Conservation (phyloP, 2,329 filamentous ascomycete species). For the Furcasterigmium furcatum region DNA sequence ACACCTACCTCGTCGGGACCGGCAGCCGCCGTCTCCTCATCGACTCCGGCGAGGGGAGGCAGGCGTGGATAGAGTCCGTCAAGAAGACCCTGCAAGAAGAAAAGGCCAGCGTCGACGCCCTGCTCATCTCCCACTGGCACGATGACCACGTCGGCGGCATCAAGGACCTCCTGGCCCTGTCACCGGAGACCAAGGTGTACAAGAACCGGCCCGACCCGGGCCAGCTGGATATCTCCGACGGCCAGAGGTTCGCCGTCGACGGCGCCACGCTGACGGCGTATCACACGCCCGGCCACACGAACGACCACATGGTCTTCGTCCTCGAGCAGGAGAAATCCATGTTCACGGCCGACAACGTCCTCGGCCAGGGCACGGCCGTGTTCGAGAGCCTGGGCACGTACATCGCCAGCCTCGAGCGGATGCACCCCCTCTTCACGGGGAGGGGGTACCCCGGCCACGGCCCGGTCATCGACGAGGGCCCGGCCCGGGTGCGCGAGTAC, state of each 20-base stretch:
- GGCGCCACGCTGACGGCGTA: slow-evolving; percentile 67
- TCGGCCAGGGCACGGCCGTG: slow-evolving; percentile 82
- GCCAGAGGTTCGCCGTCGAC: slow-evolving; percentile 51
- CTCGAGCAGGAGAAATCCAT: slow-evolving; percentile 77
- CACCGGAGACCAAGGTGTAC: slow-evolving; percentile 60
- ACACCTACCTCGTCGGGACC: slow-evolving; percentile 87
- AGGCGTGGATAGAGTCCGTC: slow-evolving; percentile 68
- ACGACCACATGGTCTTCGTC: slow-evolving; percentile 77
- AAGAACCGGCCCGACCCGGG: slow-evolving; percentile 58
- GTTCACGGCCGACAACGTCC: slow-evolving; percentile 86
- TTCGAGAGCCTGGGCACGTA: slow-evolving; percentile 76
- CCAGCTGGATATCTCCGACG: slow-evolving; percentile 47
- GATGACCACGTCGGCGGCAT: slow-evolving; percentile 81
- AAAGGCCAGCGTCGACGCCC: slow-evolving; percentile 62
- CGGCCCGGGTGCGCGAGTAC: slow-evolving; percentile 73
- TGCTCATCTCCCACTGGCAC: slow-evolving; percentile 91
- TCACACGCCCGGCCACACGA: slow-evolving; percentile 65
- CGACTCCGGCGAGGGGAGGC: slow-evolving; percentile 83
- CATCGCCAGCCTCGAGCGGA: slow-evolving; percentile 63
- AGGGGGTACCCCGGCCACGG: slow-evolving; percentile 88
- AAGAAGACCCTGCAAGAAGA: slow-evolving; percentile 63
- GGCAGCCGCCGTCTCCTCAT: slow-evolving; percentile 74
- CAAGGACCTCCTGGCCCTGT: slow-evolving; percentile 60
- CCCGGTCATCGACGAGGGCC: slow-evolving; percentile 69
- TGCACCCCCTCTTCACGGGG: slow-evolving; percentile 63